phyloP scores from a whole-genome alignment of 2,329 filamentous ascomycete species.

The Metarhizium guizhouense region DNA sequence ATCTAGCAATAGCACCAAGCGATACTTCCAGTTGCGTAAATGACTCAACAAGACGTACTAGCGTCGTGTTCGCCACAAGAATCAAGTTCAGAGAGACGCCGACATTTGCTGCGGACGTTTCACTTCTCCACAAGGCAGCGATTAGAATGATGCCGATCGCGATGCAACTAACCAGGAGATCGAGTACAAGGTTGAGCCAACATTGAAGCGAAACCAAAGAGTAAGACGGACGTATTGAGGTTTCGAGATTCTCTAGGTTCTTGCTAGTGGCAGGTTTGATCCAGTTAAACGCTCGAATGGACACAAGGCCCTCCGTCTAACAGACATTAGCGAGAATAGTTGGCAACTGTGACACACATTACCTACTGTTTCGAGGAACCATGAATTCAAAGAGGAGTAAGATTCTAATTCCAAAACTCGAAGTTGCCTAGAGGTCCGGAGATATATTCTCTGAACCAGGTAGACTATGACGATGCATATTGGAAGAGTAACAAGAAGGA shows the following conservation, averaged over 20 bases:
- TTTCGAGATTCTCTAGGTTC: too few species aligned
- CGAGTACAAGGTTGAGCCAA: background rate
- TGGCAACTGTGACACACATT: background rate
- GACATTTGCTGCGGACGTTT: constrained; percentile 5
- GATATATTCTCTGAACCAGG: constrained; percentile 10
- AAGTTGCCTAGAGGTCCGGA: constrained; percentile 47
- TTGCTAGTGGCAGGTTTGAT: too few species aligned
- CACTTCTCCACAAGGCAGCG: constrained; percentile 5
- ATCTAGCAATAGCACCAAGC: constrained; percentile 14
- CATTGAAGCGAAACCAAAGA: too few species aligned
- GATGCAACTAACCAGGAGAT: constrained; percentile 12
- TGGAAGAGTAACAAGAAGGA: too few species aligned
- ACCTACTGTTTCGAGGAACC: constrained; percentile 28
- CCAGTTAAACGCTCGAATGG: too few species aligned
- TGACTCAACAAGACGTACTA: constrained; percentile 12
- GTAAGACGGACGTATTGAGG: too few species aligned
- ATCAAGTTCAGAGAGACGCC: constrained; percentile 18
- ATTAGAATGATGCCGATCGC: constrained; percentile 16
- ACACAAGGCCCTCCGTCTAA: too few species aligned
- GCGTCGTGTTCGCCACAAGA: constrained; percentile 13
- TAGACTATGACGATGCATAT: too few species aligned
- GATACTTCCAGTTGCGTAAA: constrained; percentile 16
- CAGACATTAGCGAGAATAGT: too few species aligned
- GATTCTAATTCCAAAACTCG: constrained; percentile 47
- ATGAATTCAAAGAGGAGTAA: constrained; percentile 35